phyloP scores from a whole-genome alignment of 192 early-diverging fungal genomes.

The Linnemannia elongata region DNA sequence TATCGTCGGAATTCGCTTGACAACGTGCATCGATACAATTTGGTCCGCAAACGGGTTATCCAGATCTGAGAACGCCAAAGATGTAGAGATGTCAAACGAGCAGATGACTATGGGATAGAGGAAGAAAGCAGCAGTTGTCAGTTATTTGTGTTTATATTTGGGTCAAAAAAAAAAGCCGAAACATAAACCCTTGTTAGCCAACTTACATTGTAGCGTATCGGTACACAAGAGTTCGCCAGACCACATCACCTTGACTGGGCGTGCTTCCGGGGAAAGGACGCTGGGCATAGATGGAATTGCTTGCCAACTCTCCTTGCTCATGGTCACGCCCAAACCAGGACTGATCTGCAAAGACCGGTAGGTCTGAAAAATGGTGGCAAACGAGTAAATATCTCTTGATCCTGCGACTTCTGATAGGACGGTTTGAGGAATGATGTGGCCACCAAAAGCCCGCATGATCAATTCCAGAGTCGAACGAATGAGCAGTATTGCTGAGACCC shows the following conservation, averaged over 20 bases:
- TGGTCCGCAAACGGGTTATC: not conserved
- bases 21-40: conserved; percentile 23
- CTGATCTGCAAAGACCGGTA: conserved; percentile 43
- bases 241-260: conserved; percentile 19
- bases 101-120: not conserved
- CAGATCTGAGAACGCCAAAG: not conserved
- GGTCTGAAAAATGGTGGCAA: conserved; percentile 33
- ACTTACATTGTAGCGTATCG: conserved; percentile 21
- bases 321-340: conserved; percentile 38
- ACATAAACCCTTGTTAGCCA: not conserved
- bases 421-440: conserved; percentile 47
- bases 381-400: conserved; percentile 23
- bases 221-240: conserved; percentile 21
- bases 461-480: conserved; percentile 37
- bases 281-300: conserved; percentile 21
- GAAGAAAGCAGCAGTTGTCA: not conserved
- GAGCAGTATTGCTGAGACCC: conserved; percentile 20
- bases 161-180: too few relatives aligned
- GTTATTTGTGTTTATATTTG: not conserved
- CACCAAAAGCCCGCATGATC: conserved; percentile 49
- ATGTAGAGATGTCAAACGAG: not conserved
- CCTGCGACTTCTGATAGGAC: conserved; percentile 3
- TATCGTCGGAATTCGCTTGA: conserved; percentile 18
- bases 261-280: not conserved
- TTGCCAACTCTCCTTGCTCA: conserved; percentile 45